phyloP scores from a whole-genome alignment of 163 green algal species.

The Trebouxia gelatinosa region DNA sequence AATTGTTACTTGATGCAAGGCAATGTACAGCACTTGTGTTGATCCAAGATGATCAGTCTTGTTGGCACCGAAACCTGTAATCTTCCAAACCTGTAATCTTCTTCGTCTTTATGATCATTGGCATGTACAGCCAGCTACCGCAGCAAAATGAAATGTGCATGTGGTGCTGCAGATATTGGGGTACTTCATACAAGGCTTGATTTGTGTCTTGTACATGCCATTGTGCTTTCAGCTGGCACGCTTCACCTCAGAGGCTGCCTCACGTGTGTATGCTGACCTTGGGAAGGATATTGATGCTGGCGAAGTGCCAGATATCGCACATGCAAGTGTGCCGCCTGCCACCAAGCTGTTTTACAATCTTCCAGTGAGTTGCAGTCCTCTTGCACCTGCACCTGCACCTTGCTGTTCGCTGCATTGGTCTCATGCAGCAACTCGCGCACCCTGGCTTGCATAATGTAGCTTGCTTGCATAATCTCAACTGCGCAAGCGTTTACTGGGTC shows the following conservation, averaged over 20 bases:
- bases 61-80: too few species aligned
- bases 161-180: constrained; percentile 6
- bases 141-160: too few species aligned
- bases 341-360: neutral
- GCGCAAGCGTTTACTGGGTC: neutral
- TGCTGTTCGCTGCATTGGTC: neutral
- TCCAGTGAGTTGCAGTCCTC: neutral
- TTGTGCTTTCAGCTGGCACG: constrained; percentile 20
- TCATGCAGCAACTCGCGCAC: neutral
- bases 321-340: neutral
- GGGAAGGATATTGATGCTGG: constrained; percentile 18
- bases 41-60: too few species aligned
- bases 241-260: constrained; percentile 4
- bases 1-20: too few species aligned
- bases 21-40: too few species aligned
- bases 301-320: constrained; percentile 10
- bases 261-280: neutral
- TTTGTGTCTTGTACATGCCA: constrained; percentile 19
- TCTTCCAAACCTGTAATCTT: too few species aligned
- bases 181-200: constrained; percentile 14
- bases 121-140: too few species aligned
- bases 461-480: neutral
- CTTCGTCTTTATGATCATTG: too few species aligned
- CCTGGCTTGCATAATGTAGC: neutral
- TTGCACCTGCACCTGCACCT: neutral